Evolutionary conservation across 805 yeast species (phyloP).

Genomic region (Debaryomyces hansenii): DNA sequence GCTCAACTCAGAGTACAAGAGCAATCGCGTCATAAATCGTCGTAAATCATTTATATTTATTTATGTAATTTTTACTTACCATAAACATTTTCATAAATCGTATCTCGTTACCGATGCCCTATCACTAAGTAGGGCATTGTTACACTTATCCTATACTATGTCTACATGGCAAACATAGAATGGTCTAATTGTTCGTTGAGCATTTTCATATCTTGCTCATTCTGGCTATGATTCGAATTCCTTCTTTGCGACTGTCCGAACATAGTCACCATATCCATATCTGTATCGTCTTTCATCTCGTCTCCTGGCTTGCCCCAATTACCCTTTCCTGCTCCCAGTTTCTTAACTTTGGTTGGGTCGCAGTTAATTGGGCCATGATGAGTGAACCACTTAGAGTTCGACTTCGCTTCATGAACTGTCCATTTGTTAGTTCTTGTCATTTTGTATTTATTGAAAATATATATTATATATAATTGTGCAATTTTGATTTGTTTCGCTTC

Average conservation of each 20-base stretch:
- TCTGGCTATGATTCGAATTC: conserved; percentile 39
- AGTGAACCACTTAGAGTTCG: conserved; percentile 70
- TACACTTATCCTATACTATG: too few species aligned
- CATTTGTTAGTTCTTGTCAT: conserved; percentile 84
- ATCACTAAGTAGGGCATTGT: neutral
- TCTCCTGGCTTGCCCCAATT: conserved; percentile 89
- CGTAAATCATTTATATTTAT: neutral
- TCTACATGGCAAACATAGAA: conserved; percentile 1
- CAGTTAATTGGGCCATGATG: conserved; percentile 69
- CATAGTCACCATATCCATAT: conserved; percentile 1
- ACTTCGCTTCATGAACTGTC: conserved; percentile 61
- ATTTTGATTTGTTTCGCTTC: too few species aligned
- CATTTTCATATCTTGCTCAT: conserved; percentile 27
- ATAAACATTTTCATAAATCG: neutral
- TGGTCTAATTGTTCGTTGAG: conserved; percentile 21
- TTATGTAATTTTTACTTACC: neutral
- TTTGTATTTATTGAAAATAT: neutral
- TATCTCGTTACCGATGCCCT: neutral
- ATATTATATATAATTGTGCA: too few species aligned
- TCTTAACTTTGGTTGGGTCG: conserved; percentile 76
- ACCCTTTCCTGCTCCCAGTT: conserved; percentile 80
- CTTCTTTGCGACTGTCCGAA: conserved; percentile 31
- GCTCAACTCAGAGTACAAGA: conserved; percentile 18
- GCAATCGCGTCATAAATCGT: neutral
- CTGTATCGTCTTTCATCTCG: conserved; percentile 60